Evolutionary conservation across 768 basidiomycete species (phyloP).

Genomic region (Russula sp.): DNA sequence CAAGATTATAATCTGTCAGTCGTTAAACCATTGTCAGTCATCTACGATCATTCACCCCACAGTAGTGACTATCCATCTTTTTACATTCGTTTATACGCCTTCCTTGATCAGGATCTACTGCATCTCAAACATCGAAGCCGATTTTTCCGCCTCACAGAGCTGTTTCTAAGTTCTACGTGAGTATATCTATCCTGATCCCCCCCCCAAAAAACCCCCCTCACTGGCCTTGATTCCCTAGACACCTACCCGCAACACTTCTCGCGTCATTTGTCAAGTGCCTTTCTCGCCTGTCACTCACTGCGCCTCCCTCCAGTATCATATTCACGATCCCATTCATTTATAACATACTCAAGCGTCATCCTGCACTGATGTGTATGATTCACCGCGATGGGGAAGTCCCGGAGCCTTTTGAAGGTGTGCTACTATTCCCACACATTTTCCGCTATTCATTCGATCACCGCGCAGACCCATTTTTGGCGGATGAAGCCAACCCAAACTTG

Average conservation of each 20-base stretch:
- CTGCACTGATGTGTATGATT: conserved; percentile 88
- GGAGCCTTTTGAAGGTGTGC: conserved; percentile 15
- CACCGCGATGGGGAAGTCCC: conserved; percentile 48
- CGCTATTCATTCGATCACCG: not conserved
- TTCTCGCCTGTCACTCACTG: conserved; percentile 71
- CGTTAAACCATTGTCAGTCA: not conserved
- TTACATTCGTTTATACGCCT: conserved; percentile 85
- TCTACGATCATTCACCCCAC: not conserved
- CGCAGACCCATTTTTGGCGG: conserved; percentile 60
- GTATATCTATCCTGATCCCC: not conserved
- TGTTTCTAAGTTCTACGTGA: conserved; percentile 88
- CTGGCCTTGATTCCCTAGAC: conserved; percentile 37
- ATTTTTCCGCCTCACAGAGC: conserved; percentile 88
- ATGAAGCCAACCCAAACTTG: conserved; percentile 64
- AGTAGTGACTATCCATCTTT: conserved; percentile 91
- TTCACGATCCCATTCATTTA: conserved; percentile 91
- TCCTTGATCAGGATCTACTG: conserved; percentile 80
- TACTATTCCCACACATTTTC: not conserved
- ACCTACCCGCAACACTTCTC: conserved; percentile 83
- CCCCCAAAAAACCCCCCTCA: not conserved
- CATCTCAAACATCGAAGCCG: conserved; percentile 90
- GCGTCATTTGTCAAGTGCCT: conserved; percentile 94
- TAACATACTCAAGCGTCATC: conserved; percentile 88
- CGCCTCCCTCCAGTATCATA: conserved; percentile 86
- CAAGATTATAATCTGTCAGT: conserved; percentile 88